Evolutionary conservation across 106 monocot genomes (phyloP).

Genomic region (Xerophyta viscosa): DNA sequence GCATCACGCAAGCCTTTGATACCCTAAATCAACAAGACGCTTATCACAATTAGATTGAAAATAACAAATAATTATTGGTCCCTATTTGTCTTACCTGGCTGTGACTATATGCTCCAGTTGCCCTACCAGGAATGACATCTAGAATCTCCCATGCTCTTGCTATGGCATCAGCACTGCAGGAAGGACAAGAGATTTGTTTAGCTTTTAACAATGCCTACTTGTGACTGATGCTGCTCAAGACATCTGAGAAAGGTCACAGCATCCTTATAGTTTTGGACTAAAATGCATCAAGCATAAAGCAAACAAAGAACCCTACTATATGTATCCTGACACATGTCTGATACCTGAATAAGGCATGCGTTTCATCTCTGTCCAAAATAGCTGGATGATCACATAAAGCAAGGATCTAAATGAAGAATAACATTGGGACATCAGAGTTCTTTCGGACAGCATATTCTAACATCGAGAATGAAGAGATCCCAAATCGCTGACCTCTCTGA

Average conservation of each 20-base stretch:
- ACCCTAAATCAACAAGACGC: conserved; percentile 50
- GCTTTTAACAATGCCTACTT: no score
- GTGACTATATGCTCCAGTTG: conserved; percentile 95
- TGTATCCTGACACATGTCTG: no score
- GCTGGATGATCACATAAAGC: conserved; percentile 72
- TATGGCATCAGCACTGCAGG: conserved; percentile 72
- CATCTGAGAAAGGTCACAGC: no score
- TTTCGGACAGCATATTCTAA: no score
- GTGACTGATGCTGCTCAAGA: no score
- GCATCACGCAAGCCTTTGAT: conserved; percentile 86
- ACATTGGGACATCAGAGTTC: no score
- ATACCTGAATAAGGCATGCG: conserved; percentile 80
- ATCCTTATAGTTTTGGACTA: no score
- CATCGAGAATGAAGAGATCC: conserved; percentile 8
- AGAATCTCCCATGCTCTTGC: conserved; percentile 68
- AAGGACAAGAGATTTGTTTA: not conserved
- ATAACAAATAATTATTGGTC: not conserved
- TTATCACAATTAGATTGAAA: not conserved
- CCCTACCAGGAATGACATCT: conserved; percentile 71
- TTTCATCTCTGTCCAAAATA: conserved; percentile 68
- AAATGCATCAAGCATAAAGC: no score
- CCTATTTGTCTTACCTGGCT: conserved; percentile 52
- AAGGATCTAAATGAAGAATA: conserved; percentile 56
- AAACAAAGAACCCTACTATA: no score
- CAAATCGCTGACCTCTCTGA: conserved; percentile 56